These are phyloP conservation scores for Metschnikowia lochheadii DNA, from an alignment of 805 yeast species.

Conservation along the genomic window DNA sequence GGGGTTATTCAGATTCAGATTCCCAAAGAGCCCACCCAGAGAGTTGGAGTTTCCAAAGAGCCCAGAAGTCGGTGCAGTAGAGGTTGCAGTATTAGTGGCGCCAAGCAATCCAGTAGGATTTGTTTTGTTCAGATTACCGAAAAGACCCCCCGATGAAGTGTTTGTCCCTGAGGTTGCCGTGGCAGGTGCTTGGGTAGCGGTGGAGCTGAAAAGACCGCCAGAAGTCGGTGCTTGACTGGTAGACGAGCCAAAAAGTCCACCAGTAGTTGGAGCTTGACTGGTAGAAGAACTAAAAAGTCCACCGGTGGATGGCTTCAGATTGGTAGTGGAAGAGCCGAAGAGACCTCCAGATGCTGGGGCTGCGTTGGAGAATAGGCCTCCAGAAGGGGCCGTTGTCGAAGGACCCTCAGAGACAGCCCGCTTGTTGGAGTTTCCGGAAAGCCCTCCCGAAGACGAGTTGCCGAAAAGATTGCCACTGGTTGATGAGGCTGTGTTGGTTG, in stretches of 20 bases:
- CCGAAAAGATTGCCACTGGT: slow-evolving; percentile 6
- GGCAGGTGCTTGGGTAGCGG: background rate
- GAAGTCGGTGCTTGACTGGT: slow-evolving; percentile 4
- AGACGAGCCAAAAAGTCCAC: slow-evolving; percentile 26
- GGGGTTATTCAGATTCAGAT: background rate
- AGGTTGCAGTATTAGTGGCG: slow-evolving; percentile 5
- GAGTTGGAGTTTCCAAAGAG: slow-evolving; percentile 22
- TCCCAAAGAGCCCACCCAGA: slow-evolving; percentile 5
- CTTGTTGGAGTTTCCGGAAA: slow-evolving; percentile 3
- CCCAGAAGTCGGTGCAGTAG: slow-evolving; percentile 10
- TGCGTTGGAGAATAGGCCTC: slow-evolving; percentile 2
- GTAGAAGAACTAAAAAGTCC: background rate
- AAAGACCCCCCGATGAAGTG: slow-evolving; percentile 1
- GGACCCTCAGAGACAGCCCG: slow-evolving; percentile 6
- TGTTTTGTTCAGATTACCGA: background rate
- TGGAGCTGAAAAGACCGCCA: slow-evolving; percentile 19
- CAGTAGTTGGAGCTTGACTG: background rate
- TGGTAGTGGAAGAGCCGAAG: slow-evolving; percentile 3
- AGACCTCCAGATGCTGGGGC: slow-evolving; percentile 2
- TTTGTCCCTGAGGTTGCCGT: background rate
- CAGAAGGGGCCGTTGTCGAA: background rate
- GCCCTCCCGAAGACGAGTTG: slow-evolving; percentile 4
- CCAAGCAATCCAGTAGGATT: slow-evolving; percentile 18
- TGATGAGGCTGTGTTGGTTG: background rate
- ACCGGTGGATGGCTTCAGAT: background rate